Conservation (phyloP, 2,329 filamentous ascomycete genomes). For the Hymenoscyphus occultus region DNA sequence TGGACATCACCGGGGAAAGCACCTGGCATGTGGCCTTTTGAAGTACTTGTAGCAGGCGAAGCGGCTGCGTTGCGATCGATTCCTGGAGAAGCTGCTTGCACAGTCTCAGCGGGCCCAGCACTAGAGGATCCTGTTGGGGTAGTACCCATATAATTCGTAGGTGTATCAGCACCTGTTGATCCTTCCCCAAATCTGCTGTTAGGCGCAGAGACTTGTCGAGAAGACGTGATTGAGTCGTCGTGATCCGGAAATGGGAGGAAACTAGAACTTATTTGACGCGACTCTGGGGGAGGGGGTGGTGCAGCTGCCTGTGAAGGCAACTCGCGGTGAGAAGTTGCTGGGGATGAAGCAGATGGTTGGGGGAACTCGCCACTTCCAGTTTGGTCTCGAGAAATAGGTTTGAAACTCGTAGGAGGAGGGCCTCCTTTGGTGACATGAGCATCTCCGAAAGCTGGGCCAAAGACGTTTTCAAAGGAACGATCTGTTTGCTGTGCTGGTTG, state of each 20-base stretch:
- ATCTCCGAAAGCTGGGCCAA: slow-evolving; percentile 64
- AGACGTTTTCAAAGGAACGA: slow-evolving; percentile 80
- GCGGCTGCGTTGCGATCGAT: slow-evolving; percentile 34
- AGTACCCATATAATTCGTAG: slow-evolving; percentile 37
- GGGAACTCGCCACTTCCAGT: slow-evolving; percentile 28
- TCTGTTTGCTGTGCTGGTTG: slow-evolving; percentile 48
- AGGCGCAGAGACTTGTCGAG: slow-evolving; percentile 73
- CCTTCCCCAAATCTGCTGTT: slow-evolving; percentile 60
- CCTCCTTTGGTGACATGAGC: slow-evolving; percentile 42
- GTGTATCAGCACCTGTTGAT: slow-evolving; percentile 38
- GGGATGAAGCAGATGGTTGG: slow-evolving; percentile 50
- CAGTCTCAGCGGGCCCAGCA: slow-evolving; percentile 28
- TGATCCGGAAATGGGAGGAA: slow-evolving; percentile 68
- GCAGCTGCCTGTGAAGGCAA: slow-evolving; percentile 46
- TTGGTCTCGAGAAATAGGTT: slow-evolving; percentile 36
- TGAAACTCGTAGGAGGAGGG: slow-evolving; percentile 58
- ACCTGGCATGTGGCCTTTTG: slow-evolving; percentile 46
- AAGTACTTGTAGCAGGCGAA: slow-evolving; percentile 29
- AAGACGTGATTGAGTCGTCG: slow-evolving; percentile 70
- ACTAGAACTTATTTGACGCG: slow-evolving; percentile 73
- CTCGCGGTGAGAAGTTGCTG: slow-evolving; percentile 59
- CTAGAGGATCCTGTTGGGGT: slow-evolving; percentile 35
- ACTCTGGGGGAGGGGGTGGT: slow-evolving; percentile 62
- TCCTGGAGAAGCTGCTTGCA: slow-evolving; percentile 30
- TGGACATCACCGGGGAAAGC: slow-evolving; percentile 50